Conservation (phyloP, 1,284 basidiomycete genomes). For the Calocybe gambosa region DNA sequence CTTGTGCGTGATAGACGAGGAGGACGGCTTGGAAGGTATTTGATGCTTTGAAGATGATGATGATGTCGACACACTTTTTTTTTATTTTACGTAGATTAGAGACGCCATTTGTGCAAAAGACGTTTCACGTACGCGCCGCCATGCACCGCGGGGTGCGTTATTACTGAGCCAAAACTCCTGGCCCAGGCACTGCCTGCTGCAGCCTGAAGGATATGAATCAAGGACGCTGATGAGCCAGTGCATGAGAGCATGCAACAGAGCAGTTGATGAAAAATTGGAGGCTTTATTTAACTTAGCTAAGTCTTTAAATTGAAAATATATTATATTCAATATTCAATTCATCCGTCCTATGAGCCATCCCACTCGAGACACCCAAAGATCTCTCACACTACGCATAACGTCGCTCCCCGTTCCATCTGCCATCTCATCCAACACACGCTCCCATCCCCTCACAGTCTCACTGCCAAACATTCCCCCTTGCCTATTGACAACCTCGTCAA, state of each 20-base stretch:
- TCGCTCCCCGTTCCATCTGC: conserved; percentile 44
- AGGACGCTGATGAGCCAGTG: conserved; percentile 26
- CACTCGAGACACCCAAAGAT: conserved; percentile 65
- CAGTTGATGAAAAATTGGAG: conserved; percentile 48
- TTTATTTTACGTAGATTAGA: too few species aligned
- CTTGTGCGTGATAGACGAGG: background rate
- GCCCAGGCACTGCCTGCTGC: conserved; percentile 51
- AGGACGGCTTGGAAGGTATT: background rate
- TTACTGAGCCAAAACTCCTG: conserved; percentile 5
- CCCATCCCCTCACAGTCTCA: conserved; percentile 63
- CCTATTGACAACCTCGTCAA: conserved; percentile 64
- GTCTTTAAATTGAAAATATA: background rate
- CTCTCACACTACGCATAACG: conserved; percentile 54
- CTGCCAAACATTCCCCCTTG: conserved; percentile 73
- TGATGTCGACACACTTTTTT: too few species aligned
- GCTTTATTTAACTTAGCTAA: background rate
- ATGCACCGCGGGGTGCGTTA: too few species aligned
- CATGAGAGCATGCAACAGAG: conserved; percentile 23
- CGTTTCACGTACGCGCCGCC: background rate
- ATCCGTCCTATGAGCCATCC: conserved; percentile 71
- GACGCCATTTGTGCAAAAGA: too few species aligned
- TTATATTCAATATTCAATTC: conserved; percentile 23
- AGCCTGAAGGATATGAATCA: conserved; percentile 38
- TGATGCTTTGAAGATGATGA: background rate
- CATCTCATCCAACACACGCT: conserved; percentile 58